Evolutionary conservation across 2,329 filamentous ascomycete genomes (phyloP), one percentile per base, ranked within the genome.

Genomic region (Colletotrichum spinosum): DNA sequence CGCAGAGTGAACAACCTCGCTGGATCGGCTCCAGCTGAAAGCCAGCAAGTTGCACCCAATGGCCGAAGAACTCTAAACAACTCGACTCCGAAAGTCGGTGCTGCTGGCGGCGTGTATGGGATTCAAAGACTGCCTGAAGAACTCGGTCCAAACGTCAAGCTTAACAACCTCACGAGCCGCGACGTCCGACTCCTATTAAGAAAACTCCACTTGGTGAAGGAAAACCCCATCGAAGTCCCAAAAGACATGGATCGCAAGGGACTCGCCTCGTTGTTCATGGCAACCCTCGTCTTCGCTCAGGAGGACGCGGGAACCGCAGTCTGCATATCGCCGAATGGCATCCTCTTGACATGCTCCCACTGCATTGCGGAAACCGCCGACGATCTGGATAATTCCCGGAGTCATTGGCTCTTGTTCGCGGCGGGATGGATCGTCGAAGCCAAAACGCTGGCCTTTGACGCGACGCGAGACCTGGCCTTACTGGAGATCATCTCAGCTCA

Each of bases 221-320:
- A 38, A 8, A 11, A 44, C 41, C 52, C 50, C 7, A 45, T 56
- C 25, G 8, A n/a, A 9, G 17, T 67, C 9, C 65, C 68, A 4
- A 6, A 42, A 12, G 57, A 60, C 15, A 63, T 69, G 42, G 13
- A 44, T 15, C 42, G 44, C 25, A 59, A 60, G 9, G 46, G 41
- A 0, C 41, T 56, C 25, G 13, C 48, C 8, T 33, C 48, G 2
- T 54, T 46, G 11, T 34, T 67, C 33, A 54, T 58, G n/a, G 72
- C 76, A 39, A 78, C 78, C 5, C 74, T 84, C 6, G 78, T 86
- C 33, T 86, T 85, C 66, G 80, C 80, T 0, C 81, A 83, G 65
- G 72, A 81, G 34, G 79, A 83, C 66, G 83, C 83, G 6, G 82
- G 83, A 6, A 85, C 83, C 2, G 84, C 83, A 0, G 77, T 86